Evolutionary conservation across 306 rosid genomes (phyloP).

Genomic region (Vigna trinervia): DNA sequence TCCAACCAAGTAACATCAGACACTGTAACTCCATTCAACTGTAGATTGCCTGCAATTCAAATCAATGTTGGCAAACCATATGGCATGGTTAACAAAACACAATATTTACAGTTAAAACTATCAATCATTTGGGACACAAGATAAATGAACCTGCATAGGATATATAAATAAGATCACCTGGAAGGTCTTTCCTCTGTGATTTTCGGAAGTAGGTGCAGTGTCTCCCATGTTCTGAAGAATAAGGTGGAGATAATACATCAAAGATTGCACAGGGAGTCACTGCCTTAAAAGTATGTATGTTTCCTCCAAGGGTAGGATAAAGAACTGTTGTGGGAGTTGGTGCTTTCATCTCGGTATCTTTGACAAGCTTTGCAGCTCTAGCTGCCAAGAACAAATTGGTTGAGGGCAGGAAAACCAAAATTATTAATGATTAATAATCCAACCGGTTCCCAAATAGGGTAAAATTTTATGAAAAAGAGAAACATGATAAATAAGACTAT

Average conservation of each 20-base stretch:
- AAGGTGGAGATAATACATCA: slow-evolving; percentile 90
- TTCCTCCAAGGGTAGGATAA: slow-evolving; percentile 89
- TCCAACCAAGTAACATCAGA: slow-evolving; percentile 83
- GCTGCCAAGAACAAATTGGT: slow-evolving; percentile 59
- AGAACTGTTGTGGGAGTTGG: slow-evolving; percentile 83
- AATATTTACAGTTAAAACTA: slow-evolving; percentile 31
- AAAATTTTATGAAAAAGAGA: not conserved
- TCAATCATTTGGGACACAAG: not conserved
- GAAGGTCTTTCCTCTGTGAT: slow-evolving; percentile 71
- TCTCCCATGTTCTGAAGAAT: slow-evolving; percentile 78
- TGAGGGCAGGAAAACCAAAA: slow-evolving; percentile 7
- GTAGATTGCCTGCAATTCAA: slow-evolving; percentile 55
- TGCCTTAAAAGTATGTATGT: slow-evolving; percentile 87
- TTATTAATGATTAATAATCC: slow-evolving; percentile 6
- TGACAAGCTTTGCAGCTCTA: slow-evolving; percentile 82
- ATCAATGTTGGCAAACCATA: not conserved
- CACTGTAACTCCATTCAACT: slow-evolving; percentile 60
- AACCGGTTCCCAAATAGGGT: slow-evolving; percentile 9
- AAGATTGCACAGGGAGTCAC: slow-evolving; percentile 89
- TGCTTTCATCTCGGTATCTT: slow-evolving; percentile 78
- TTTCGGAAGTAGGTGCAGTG: slow-evolving; percentile 88
- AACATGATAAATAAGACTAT: not conserved
- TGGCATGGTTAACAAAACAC: not conserved
- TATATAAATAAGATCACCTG: slow-evolving; percentile 60
- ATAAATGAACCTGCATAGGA: not conserved